Evolutionary conservation across 1,284 basidiomycete genomes (phyloP), one percentile per base, ranked within the genome.

Genomic region (Heliocybe sulcata): DNA sequence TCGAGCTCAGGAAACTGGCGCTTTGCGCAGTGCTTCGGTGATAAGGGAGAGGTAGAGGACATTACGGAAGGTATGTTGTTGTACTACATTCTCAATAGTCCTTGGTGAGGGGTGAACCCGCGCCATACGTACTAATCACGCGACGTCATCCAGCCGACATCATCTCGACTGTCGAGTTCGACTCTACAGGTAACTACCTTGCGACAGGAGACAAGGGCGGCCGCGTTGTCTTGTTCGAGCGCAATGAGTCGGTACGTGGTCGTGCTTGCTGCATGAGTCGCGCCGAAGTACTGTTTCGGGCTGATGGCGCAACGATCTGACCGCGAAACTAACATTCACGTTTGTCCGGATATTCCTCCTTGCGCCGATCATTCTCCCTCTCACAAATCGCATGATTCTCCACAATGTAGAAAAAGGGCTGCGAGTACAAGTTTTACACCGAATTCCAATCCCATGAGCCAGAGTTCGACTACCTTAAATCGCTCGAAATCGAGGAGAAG

Each of bases 381-480:
- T 50, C 49, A 48, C 54, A 33, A 33, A 27, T 51, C 54, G 19
- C 51, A 54, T 56, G 55, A 53, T 58, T 62, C 55, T 52, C 55
- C 54, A 35, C 52, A 56, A 55, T 47, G 58, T 68, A 95, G 92
- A 99, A 99, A 90, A 98, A 98, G 73, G 94, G 94, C 58, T 99
- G 97, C 79, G 97, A 99, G 76, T 99, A 99, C 85, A 98, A 98
- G 74, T 99, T 99, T 74, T 98, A 99, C 73, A 99, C 97, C 58
- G 97, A 99, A 74, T 97, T 99, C 70, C 97, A 99, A 79, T 97
- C 94, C 47, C 97, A 99, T 72, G 97, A 99, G 72, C 97, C 97
- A 57, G 97, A 99, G 72, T 99, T 99, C 72, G 97, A 99, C 79
- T 99, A 99, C 72, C 87, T 99, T 70, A 99, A 99, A 79, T 97